phyloP scores from a whole-genome alignment of 2,329 filamentous ascomycete species.

The Botrytis byssoidea region DNA sequence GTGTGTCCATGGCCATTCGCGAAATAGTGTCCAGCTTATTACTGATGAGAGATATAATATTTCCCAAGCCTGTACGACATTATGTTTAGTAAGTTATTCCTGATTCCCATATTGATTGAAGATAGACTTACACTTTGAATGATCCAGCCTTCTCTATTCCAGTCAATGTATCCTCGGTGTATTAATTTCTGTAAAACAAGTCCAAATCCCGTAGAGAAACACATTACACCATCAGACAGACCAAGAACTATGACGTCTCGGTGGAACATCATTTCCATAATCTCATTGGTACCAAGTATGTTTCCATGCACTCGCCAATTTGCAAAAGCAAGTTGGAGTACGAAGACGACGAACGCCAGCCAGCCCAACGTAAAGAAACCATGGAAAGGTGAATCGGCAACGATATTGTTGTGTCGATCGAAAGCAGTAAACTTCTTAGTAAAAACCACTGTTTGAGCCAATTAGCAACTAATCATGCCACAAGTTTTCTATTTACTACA shows the following conservation, averaged over 20 bases:
- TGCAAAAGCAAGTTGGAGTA: constrained; percentile 63
- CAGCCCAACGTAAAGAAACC: constrained; percentile 81
- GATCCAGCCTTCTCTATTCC: constrained; percentile 69
- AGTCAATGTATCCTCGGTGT: constrained; percentile 58
- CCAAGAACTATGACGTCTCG: constrained; percentile 54
- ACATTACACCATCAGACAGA: constrained; percentile 69
- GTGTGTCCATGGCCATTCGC: constrained; percentile 82
- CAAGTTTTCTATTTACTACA: background rate
- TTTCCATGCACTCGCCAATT: constrained; percentile 70
- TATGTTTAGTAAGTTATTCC: constrained; percentile 10
- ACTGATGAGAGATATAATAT: constrained; percentile 59
- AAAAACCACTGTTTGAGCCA: constrained; percentile 56
- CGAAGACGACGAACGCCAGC: constrained; percentile 65
- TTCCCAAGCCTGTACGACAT: constrained; percentile 60
- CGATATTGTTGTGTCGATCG: constrained; percentile 66
- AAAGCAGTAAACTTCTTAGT: constrained; percentile 72
- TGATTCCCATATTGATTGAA: background rate
- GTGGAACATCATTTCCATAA: constrained; percentile 66
- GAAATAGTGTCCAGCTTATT: constrained; percentile 63
- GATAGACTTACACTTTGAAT: constrained; percentile 59
- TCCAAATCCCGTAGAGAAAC: constrained; percentile 61
- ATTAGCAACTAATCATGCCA: background rate
- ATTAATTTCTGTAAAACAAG: constrained; percentile 64
- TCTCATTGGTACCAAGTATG: constrained; percentile 68
- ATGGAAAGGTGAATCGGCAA: constrained; percentile 68